Conservation (phyloP, 2,329 filamentous ascomycete species). For the Microdochium bolleyi region DNA sequence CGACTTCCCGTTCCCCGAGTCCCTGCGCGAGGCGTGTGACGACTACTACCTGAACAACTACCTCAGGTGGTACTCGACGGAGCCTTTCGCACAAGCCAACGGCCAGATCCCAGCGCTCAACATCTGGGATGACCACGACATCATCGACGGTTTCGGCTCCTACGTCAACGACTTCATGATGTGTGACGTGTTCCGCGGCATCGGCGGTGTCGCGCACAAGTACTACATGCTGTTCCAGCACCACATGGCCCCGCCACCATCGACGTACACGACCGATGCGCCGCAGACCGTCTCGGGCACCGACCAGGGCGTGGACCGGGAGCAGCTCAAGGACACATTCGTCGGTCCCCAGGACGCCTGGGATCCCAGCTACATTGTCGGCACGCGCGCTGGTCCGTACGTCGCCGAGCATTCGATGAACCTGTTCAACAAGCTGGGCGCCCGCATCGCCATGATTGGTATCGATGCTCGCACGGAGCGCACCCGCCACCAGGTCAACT, state of each 20-base stretch:
- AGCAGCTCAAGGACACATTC: conserved; percentile 67
- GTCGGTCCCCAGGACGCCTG: conserved; percentile 43
- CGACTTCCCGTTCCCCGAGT: conserved; percentile 67
- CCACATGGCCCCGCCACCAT: conserved; percentile 75
- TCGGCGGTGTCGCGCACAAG: conserved; percentile 90
- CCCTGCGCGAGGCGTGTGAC: conserved; percentile 76
- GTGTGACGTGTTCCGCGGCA: conserved; percentile 82
- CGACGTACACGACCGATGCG: conserved; percentile 69
- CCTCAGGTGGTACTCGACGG: conserved; percentile 71
- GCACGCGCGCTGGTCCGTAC: conserved; percentile 73
- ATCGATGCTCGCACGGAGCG: conserved; percentile 93
- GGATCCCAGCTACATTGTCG: conserved; percentile 72
- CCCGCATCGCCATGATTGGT: conserved; percentile 75
- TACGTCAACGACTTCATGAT: conserved; percentile 93
- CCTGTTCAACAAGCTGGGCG: conserved; percentile 77
- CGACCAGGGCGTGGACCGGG: conserved; percentile 57
- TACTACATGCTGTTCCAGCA: conserved; percentile 99
- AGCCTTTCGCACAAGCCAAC: conserved; percentile 78
- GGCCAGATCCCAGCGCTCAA: conserved; percentile 94
- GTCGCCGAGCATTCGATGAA: conserved; percentile 83
- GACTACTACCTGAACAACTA: conserved; percentile 90
- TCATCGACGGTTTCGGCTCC: conserved; percentile 87
- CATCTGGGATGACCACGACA: conserved; percentile 96
- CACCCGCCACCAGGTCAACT: conserved; percentile 90
- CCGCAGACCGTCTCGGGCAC: conserved; percentile 41